Conservation (phyloP, 2,329 filamentous ascomycete genomes). For the Colletotrichum orbiculare region DNA sequence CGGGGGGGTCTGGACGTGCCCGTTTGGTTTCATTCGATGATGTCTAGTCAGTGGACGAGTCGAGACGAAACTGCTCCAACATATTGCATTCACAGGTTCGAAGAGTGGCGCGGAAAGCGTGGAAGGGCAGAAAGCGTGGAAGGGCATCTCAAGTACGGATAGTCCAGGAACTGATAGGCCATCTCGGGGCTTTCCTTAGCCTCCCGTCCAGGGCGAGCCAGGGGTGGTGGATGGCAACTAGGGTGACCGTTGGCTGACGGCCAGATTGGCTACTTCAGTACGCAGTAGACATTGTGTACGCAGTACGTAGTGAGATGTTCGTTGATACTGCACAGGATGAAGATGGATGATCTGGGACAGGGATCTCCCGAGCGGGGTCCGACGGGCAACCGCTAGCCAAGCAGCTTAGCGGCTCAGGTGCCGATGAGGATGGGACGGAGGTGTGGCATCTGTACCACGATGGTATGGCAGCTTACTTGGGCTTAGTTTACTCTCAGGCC, state of each 20-base stretch:
- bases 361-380: constrained; percentile 5
- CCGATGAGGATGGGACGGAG: constrained; percentile 17
- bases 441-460: neutral
- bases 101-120: neutral
- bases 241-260: too few relatives aligned
- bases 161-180: neutral
- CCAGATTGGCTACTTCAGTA: too few relatives aligned
- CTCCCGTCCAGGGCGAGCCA: constrained; percentile 4
- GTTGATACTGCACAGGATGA: neutral
- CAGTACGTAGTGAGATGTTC: neutral
- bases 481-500: neutral
- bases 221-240: too few relatives aligned
- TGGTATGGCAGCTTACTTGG: constrained; percentile 1
- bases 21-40: too few relatives aligned
- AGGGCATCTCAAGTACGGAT: neutral
- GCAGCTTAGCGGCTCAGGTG: neutral
- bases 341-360: constrained; percentile 15
- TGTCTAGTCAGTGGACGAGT: too few relatives aligned
- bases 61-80: neutral
- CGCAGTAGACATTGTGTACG: too few relatives aligned
- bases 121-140: neutral
- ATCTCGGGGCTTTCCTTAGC: neutral
- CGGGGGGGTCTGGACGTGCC: neutral
- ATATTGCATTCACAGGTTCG: neutral
- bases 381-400: constrained; percentile 3